Percentiles rank a stretch among this genome's conserved stretches.
Evolutionary conservation across 345 rosid genomes (phyloP).

Genomic region (Salix arbutifolia): DNA sequence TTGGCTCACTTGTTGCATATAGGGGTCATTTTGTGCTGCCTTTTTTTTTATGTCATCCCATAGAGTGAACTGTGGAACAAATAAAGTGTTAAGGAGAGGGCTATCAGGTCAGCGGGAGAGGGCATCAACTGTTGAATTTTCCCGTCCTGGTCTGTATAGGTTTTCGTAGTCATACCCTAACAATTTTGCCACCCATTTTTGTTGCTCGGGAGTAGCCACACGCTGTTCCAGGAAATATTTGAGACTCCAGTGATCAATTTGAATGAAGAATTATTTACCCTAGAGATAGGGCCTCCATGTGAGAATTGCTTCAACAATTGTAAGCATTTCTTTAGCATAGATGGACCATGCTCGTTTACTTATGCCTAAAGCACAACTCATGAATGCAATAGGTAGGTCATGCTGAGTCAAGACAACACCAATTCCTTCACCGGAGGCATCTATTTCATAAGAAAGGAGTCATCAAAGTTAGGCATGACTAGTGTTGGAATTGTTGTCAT

Average conservation of each 20-base stretch:
- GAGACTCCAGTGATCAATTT: neutral
- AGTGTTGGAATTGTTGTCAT: no score
- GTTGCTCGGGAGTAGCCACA: neutral
- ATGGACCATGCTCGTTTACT: neutral
- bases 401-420: no score
- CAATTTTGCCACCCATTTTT: neutral
- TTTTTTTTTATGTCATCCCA: neutral
- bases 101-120: fast-evolving
- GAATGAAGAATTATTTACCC: neutral
- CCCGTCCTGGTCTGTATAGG: no score
- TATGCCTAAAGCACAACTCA: no score
- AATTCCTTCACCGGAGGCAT: no score
- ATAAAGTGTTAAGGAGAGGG: neutral
- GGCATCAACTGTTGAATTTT: no score
- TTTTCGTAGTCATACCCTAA: no score
- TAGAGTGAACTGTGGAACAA: neutral
- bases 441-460: no score
- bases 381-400: no score
- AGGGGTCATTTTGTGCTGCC: neutral
- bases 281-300: neutral
- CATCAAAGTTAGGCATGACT: no score
- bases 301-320: neutral
- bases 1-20: neutral
- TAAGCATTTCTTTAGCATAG: neutral
- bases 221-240: neutral